Conservation (phyloP, 345 rosid species). For the Excoecaria cochinchinensis region DNA sequence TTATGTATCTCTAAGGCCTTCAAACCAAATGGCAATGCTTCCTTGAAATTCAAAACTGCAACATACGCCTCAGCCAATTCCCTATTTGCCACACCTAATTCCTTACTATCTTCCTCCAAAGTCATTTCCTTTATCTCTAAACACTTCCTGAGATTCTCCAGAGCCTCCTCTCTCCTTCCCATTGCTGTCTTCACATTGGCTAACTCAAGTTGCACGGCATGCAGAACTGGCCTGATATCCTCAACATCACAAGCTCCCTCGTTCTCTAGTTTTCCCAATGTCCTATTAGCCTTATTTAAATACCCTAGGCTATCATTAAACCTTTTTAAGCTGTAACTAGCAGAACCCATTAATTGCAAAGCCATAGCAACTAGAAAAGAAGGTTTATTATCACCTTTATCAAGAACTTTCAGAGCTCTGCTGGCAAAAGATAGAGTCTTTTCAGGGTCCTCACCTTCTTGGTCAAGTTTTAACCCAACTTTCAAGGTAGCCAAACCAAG, state of each 20-base stretch:
- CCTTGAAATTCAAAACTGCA: constrained; percentile 79
- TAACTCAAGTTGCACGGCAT: constrained; percentile 75
- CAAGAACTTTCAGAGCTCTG: constrained; percentile 67
- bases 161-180: constrained; percentile 93
- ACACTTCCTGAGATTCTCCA: constrained; percentile 68
- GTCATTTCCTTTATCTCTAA: constrained; percentile 71
- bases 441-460: constrained; percentile 78
- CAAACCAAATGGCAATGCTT: constrained; percentile 66
- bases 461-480: constrained; percentile 83
- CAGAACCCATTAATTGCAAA: constrained; percentile 77
- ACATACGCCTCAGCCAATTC: constrained; percentile 78
- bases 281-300: constrained; percentile 72
- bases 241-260: constrained; percentile 44
- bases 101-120: constrained; percentile 68
- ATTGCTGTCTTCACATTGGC: constrained; percentile 82
- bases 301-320: constrained; percentile 81
- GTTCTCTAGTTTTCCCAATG: constrained; percentile 52
- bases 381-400: constrained; percentile 42
- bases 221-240: constrained; percentile 65
- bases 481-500: constrained; percentile 76
- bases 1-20: constrained; percentile 79
- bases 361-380: constrained; percentile 67
- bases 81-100: constrained; percentile 72
- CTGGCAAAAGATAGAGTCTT: constrained; percentile 58
- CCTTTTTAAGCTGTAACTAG: constrained; percentile 57